Conservation (phyloP, 106 monocot genomes). For the Dendrobium huoshanense region DNA sequence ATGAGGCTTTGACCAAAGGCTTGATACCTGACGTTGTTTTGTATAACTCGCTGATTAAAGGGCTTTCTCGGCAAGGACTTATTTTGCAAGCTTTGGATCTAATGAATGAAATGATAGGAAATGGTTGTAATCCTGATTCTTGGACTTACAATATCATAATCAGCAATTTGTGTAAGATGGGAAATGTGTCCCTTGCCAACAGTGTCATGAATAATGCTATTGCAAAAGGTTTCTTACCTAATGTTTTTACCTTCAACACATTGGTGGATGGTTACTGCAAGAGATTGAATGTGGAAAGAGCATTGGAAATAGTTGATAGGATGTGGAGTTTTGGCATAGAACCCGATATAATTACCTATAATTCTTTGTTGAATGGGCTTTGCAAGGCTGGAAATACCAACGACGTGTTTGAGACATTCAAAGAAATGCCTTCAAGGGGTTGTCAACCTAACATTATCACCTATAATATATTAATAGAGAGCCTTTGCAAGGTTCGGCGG, state of each 20-base stretch:
- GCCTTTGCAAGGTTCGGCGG: conserved; percentile 51
- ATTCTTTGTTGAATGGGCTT: conserved; percentile 75
- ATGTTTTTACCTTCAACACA: conserved; percentile 82
- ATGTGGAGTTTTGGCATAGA: conserved; percentile 77
- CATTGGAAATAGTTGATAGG: conserved; percentile 60
- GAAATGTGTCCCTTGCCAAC: conserved; percentile 59
- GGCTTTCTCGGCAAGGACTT: conserved; percentile 52
- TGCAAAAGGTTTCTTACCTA: conserved; percentile 61
- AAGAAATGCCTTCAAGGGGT: conserved; percentile 72
- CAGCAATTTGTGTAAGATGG: conserved; percentile 82
- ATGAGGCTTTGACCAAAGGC: conserved; percentile 49
- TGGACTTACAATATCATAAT: conserved; percentile 87
- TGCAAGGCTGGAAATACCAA: conserved; percentile 67
- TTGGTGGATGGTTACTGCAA: conserved; percentile 87
- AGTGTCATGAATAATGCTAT: conserved; percentile 67
- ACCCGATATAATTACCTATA: conserved; percentile 81
- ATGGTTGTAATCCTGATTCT: conserved; percentile 59
- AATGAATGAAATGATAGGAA: conserved; percentile 58
- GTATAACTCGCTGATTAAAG: conserved; percentile 82
- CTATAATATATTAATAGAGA: conserved; percentile 85
- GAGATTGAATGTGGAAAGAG: conserved; percentile 52
- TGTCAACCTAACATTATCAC: conserved; percentile 73
- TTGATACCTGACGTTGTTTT: conserved; percentile 42
- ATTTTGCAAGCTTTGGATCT: conserved; percentile 79
- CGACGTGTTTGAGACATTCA: conserved; percentile 62